Conservation (phyloP, 164 flowering plant genomes). For the Nymphaea colorata region DNA sequence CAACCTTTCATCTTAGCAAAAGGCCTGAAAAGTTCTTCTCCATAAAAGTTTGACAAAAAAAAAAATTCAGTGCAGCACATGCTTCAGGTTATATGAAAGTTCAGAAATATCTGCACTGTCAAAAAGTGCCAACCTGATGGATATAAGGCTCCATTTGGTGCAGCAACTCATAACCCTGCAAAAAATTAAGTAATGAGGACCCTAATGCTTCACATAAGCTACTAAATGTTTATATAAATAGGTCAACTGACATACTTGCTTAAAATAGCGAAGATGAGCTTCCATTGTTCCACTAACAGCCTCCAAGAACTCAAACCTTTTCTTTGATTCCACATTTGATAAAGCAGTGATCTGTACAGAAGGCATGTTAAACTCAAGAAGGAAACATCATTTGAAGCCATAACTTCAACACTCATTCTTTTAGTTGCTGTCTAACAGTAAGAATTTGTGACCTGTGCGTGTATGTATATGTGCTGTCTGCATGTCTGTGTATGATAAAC, state of each 20-base stretch:
- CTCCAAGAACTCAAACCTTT: conserved; percentile 94
- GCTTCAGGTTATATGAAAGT: no score
- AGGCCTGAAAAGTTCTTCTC: no score
- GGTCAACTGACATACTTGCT: conserved; percentile 42
- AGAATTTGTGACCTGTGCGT: no score
- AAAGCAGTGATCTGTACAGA: conserved; percentile 63
- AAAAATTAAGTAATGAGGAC: background rate
- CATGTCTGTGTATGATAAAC: background rate
- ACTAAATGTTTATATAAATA: background rate
- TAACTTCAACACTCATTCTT: no score
- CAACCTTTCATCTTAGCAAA: no score
- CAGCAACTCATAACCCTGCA: conserved; percentile 91
- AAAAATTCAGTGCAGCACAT: no score
- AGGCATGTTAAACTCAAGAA: background rate
- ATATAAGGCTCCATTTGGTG: conserved; percentile 99
- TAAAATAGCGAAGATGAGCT: conserved; percentile 94
- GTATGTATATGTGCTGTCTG: no score
- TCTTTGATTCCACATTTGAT: conserved; percentile 85
- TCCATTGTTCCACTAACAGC: conserved; percentile 97
- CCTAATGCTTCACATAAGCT: background rate
- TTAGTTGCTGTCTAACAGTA: no score
- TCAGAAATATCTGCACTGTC: no score
- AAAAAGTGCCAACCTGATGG: conserved; percentile 48
- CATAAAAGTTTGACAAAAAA: no score
- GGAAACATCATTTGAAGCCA: background rate